Evolutionary conservation across 371 early-diverging fungal genomes (phyloP), one percentile per base, ranked within the genome.

Genomic region (Mucor racemosus): DNA sequence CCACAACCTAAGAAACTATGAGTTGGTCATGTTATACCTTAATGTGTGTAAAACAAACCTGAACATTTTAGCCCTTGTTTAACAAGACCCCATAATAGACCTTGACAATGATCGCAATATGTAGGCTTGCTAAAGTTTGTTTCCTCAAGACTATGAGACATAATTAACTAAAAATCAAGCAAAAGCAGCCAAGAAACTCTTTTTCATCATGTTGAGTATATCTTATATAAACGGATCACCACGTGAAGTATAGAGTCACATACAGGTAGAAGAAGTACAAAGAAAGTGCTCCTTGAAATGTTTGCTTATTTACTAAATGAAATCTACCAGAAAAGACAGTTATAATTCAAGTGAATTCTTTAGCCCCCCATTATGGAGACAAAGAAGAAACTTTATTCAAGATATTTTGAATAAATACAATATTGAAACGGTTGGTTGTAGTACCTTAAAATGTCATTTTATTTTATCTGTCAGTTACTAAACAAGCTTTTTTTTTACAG

Each of bases 101-200:
- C 64, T 40, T 69, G 64, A 19, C 74, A 74, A 5, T 64, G 64
- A 33, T 69, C 74, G 55, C 74, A 74, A 26, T 74, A 74, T 8
- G 74, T 69, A 26, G 58, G 70, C 9, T 35, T 36, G 41, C 44
- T 42, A 40, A 74, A 74, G 15, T 54, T 74, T 5, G 41, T 44
- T 44, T 59, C 65, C 34, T 64, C 21, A 61, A 74, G 69, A 17
- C 58, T 40, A 67, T 74, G 74, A 55, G 57, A 17, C 66, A 67
- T 67, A 21, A 14, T 14, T 55, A 53, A 21, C 14, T n/a, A 33
- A 35, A 35, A 44, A 11, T 44, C 26, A 53, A 31, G 21, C 64
- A 56, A 44, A 31, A 14, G 35, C 5, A 62, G 58, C 35, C 59
- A 64, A 35, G 42, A 64, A 55, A 58, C 53, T 5, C 31, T 53